phyloP scores from a whole-genome alignment of 2,329 filamentous ascomycete genomes.

The Saccharata proteae region DNA sequence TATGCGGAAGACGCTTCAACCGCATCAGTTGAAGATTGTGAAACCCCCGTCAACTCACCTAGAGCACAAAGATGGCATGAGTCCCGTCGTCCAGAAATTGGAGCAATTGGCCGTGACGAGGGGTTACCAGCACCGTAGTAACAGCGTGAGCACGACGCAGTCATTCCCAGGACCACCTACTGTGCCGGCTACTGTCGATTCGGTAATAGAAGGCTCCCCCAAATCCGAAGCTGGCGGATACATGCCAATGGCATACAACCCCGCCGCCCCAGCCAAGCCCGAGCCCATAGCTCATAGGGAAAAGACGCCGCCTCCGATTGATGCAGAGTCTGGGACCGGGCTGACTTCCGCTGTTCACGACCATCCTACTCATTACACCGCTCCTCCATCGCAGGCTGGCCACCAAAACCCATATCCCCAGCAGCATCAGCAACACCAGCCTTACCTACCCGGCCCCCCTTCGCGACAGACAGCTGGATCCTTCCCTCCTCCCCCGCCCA shows the following conservation, averaged over 20 bases:
- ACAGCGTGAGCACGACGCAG: slow-evolving; percentile 25
- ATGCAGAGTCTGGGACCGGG: slow-evolving; percentile 42
- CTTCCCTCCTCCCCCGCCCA: slow-evolving; percentile 16
- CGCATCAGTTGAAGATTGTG: slow-evolving; percentile 47
- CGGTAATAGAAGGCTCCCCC: slow-evolving; percentile 14
- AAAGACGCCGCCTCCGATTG: slow-evolving; percentile 66
- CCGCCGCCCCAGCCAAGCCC: slow-evolving; percentile 62
- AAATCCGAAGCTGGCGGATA: slow-evolving; percentile 33
- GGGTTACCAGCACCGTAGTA: slow-evolving; percentile 28
- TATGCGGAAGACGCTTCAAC: slow-evolving; percentile 51
- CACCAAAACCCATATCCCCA: slow-evolving; percentile 21
- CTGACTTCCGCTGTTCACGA: slow-evolving; percentile 28
- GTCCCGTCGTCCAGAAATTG: slow-evolving; percentile 59
- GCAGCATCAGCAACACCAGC: slow-evolving; percentile 20
- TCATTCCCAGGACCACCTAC: slow-evolving; percentile 27
- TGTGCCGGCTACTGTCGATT: too few relatives aligned
- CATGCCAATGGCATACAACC: slow-evolving; percentile 62
- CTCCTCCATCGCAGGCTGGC: slow-evolving; percentile 13
- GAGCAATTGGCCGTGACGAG: slow-evolving; percentile 59
- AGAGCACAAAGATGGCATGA: slow-evolving; percentile 43
- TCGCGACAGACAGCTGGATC: slow-evolving; percentile 18
- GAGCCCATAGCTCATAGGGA: slow-evolving; percentile 61
- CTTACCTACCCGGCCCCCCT: slow-evolving; percentile 32
- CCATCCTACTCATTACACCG: slow-evolving; percentile 19
- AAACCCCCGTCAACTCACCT: slow-evolving; percentile 47